Base-by-base conservation (phyloP, 169 alveolate genomes). In the Eimeria maxima region DNA sequence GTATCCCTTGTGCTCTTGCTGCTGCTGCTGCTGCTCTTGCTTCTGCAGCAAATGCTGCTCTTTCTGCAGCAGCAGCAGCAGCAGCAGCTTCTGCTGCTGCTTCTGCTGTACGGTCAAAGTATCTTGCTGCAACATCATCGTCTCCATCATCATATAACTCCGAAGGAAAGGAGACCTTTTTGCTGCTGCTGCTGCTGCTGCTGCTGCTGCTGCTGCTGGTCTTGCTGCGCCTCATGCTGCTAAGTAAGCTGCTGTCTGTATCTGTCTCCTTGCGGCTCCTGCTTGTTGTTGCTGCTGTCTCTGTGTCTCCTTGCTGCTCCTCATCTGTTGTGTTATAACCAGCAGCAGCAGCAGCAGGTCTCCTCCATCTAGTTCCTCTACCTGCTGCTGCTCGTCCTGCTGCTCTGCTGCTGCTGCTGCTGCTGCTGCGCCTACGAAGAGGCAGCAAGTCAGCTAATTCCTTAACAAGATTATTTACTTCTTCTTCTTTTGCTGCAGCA, bases 141-240 rank as follows among this genome's bases (percentile, higher is more conserved):
- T 11, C 11, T 50, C 18, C 11, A 50, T 5, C 11, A 7, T 50
- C 57, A 50, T 7, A 5, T 7, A 5, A 50, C 57, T 50, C 57
- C 11, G 57, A 50, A 7, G 57, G 57, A 11, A 50, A 50, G 11
- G 57, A 50, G 11, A 50, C 57, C 57, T 50, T 50, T 50, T 50
- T 50, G 57, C 57, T 50, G 57, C 74, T n/a, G 74, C 74, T 65
- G 74, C 74, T 65, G 74, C 74, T 65, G 74, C 74, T 65, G 74
- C 74, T n/a, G 74, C 74, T 16, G 57, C 5, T 50, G 57, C 11
- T 50, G 57, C 57, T 50, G 57, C 57, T 7, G 57, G n/a, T n/a
- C n/a, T n/a, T n/a, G n/a, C n/a, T n/a, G n/a, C n/a, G n/a, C n/a
- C 20, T 8, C 57, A 11, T 50, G 57, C 57, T 50, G 57, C 57